Percentiles rank a stretch among this genome's conserved stretches.
Conservation (phyloP, 805 yeast species). For the Candida adriatica region DNA sequence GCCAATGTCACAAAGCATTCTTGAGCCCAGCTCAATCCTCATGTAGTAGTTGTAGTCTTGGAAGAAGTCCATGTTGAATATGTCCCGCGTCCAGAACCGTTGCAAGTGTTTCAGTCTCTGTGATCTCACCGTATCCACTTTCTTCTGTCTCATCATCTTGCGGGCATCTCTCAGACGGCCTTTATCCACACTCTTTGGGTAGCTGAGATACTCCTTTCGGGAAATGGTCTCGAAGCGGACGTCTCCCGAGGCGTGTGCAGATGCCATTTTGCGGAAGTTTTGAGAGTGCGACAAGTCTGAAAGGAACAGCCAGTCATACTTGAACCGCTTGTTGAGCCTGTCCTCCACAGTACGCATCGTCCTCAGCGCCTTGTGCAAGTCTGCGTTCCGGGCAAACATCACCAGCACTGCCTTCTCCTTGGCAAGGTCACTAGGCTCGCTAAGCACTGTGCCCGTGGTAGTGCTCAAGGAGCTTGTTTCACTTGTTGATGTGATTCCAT, state of each 20-base stretch:
- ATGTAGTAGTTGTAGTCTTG: slow-evolving; percentile 43
- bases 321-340: slow-evolving; percentile 51
- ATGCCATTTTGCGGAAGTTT: slow-evolving; percentile 40
- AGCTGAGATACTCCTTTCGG: slow-evolving; percentile 40
- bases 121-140: slow-evolving; percentile 46
- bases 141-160: slow-evolving; percentile 31
- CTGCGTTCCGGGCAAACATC: slow-evolving; percentile 60
- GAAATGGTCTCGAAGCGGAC: slow-evolving; percentile 54
- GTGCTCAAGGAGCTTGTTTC: not conserved
- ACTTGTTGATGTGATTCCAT: slow-evolving; percentile 3
- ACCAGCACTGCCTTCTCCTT: slow-evolving; percentile 54
- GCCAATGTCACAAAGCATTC: slow-evolving; percentile 39
- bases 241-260: slow-evolving; percentile 43
- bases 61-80: slow-evolving; percentile 36
- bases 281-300: slow-evolving; percentile 55
- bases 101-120: slow-evolving; percentile 54
- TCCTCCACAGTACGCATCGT: slow-evolving; percentile 59
- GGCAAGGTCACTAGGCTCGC: slow-evolving; percentile 10
- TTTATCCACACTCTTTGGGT: slow-evolving; percentile 16
- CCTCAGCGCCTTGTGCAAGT: slow-evolving; percentile 44
- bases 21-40: slow-evolving; percentile 42
- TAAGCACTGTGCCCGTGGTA: not conserved
- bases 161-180: slow-evolving; percentile 23
- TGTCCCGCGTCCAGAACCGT: slow-evolving; percentile 39
- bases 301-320: slow-evolving; percentile 73